Evolutionary conservation across 495 filamentous ascomycete genomes (phyloP).

Genomic region (Saxispiralis lemnorum): DNA sequence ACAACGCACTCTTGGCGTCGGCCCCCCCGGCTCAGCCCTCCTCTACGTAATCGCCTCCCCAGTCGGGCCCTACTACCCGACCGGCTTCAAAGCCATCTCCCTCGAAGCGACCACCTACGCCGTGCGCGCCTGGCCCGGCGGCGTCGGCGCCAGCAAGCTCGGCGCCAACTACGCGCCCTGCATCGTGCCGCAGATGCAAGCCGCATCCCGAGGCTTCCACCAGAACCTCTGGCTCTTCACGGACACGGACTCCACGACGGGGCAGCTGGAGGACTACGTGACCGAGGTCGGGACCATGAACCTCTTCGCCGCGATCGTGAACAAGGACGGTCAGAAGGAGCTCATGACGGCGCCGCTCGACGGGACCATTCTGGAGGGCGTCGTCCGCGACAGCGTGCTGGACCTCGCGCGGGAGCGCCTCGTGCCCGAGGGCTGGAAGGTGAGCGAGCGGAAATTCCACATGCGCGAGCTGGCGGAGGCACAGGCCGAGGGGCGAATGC

Average conservation of each 20-base stretch:
- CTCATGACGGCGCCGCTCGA: constrained; percentile 83
- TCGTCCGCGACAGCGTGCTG: constrained; percentile 77
- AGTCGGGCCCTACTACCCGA: constrained; percentile 94
- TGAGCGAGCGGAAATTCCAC: constrained; percentile 74
- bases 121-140: constrained; percentile 92
- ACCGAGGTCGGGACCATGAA: constrained; percentile 99
- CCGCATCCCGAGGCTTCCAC: constrained; percentile 77
- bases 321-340: constrained; percentile 73
- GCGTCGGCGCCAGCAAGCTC: constrained; percentile 89
- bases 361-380: constrained; percentile 91
- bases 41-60: constrained; percentile 90
- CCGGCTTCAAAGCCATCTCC: constrained; percentile 89
- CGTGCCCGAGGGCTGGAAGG: constrained; percentile 66
- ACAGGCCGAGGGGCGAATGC: constrained; percentile 60
- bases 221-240: constrained; percentile 97
- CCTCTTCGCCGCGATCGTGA: constrained; percentile 65
- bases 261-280: constrained; percentile 66
- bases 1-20: constrained; percentile 79
- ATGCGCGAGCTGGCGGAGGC: constrained; percentile 72
- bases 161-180: constrained; percentile 97
- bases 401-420: constrained; percentile 67
- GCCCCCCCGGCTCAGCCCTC: constrained; percentile 74
- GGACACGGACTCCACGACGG: constrained; percentile 78
- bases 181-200: constrained; percentile 80
- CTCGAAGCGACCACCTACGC: constrained; percentile 87